Evolutionary conservation across 495 filamentous ascomycete species (phyloP).

Genomic region (Trichoderma erinaceum): DNA sequence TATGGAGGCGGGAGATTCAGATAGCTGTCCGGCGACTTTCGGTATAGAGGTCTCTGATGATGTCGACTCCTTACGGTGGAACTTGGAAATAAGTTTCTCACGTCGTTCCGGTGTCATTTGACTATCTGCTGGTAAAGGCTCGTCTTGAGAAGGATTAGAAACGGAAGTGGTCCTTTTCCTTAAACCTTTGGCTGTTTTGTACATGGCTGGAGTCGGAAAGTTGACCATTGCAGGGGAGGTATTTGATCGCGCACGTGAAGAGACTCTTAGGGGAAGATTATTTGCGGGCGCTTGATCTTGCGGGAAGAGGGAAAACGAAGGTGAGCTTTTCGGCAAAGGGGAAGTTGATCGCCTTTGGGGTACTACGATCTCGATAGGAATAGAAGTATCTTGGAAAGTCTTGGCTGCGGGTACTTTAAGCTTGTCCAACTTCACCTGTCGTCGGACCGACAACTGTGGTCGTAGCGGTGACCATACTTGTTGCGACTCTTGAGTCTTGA

Average conservation of each 20-base stretch:
- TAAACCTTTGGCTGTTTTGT: not conserved
- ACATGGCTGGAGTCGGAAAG: slow-evolving; percentile 32
- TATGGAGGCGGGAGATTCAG: not conserved
- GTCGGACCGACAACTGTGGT: slow-evolving; percentile 50
- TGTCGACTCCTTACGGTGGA: slow-evolving; percentile 3
- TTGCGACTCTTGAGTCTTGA: not conserved
- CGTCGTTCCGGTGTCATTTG: slow-evolving; percentile 12
- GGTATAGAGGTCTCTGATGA: not conserved
- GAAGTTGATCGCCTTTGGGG: slow-evolving; percentile 50
- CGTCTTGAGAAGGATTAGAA: not conserved
- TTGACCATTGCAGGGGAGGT: slow-evolving; percentile 49
- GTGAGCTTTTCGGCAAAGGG: slow-evolving; percentile 50
- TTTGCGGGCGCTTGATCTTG: slow-evolving; percentile 37
- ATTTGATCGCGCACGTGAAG: slow-evolving; percentile 51
- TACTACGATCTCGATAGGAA: slow-evolving; percentile 17
- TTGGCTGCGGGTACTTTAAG: slow-evolving; percentile 32
- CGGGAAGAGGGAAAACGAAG: slow-evolving; percentile 61
- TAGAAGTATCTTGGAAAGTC: not conserved
- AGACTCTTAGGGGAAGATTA: slow-evolving; percentile 30
- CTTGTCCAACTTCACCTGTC: slow-evolving; percentile 63
- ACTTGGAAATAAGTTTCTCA: slow-evolving; percentile 12
- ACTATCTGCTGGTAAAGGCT: not conserved
- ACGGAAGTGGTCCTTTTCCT: not conserved
- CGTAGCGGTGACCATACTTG: slow-evolving; percentile 25
- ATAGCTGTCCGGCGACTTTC: not conserved